Base-by-base conservation (phyloP, 129 eudicot species). In the Silybum marianum region DNA sequence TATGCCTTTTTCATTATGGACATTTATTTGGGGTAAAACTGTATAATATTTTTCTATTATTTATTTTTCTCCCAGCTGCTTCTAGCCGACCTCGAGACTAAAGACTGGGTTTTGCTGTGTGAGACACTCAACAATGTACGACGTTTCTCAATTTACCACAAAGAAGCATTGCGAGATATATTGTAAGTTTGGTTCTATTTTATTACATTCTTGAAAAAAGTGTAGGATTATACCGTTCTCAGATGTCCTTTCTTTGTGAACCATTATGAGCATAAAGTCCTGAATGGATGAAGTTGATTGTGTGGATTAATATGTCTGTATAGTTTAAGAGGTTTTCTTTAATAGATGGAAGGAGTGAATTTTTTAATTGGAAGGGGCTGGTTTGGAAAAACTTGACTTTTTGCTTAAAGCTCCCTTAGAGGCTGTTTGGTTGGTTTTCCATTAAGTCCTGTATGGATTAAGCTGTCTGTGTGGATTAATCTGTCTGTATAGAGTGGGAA, bases 81-180 rank as follows among this genome's bases (percentile, higher is more conserved):
- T 65, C 32, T 88, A 71, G 77, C 85, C 13, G 89, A 88, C 21
- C 86, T 93, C 8, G 98, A 86, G 85, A 89, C 98, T 76, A 93
- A 89, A 80, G 96, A 93, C 80, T 93, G 98, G 98, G 91, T 93
- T 83, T 78, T 87, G 44, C 86, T 86, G 25, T 91, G 96, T 80
- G 96, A 86, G 75, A 82, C 96, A 23, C 96, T 93, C 46, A 93
- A 91, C 81, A 83, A 93, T 71, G 88, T 93, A 16, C 87, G 98
- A 10, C 87, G 96, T 40, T 84, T 91, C 23, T 91, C 90, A 14
- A 82, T 89, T 78, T 91, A 86, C 86, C 98, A 89, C 86, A 91
- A 89, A 88, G 93, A 93, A 77, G 67, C 87, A 24, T 83, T 91
- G 84, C 69, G 81, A 38, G 88, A 77, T 22, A 86, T 85, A 73